These are phyloP conservation scores for Meredithiella fracta DNA, from an alignment of 2,329 filamentous ascomycete genomes.

Conservation along the genomic window DNA sequence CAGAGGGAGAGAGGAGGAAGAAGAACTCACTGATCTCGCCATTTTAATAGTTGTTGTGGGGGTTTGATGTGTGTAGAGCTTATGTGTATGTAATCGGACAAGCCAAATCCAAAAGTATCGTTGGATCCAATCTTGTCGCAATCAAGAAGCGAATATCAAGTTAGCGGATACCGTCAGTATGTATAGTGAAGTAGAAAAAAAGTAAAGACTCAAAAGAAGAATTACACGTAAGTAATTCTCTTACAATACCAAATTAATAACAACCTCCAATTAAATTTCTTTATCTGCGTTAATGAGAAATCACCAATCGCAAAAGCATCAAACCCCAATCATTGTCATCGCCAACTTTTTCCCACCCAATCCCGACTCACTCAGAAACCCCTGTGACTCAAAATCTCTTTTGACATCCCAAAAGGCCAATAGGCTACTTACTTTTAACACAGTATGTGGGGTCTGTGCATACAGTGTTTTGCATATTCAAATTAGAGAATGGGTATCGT, in stretches of 20 bases:
- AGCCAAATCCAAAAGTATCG: background rate
- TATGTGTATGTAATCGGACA: background rate
- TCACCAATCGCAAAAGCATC: no score
- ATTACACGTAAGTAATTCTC: no score
- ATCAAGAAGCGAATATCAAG: no score
- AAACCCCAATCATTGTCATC: no score
- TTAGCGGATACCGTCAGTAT: no score
- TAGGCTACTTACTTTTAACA: background rate
- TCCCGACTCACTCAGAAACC: background rate
- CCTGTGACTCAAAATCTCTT: constrained; percentile 6
- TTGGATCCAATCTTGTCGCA: no score
- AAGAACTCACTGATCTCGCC: constrained; percentile 20
- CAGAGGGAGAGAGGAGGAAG: background rate
- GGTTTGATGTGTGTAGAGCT: background rate
- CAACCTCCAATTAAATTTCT: no score
- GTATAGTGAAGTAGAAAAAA: no score
- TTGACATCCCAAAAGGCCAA: background rate
- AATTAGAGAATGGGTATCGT: background rate
- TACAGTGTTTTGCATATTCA: background rate
- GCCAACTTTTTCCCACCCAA: no score
- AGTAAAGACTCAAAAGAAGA: no score
- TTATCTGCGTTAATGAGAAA: no score
- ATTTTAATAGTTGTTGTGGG: constrained; percentile 15
- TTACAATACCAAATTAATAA: no score
- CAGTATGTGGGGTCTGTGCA: background rate